Evolutionary conservation across 495 filamentous ascomycete genomes (phyloP).

Genomic region (Aspergillus ostianus): DNA sequence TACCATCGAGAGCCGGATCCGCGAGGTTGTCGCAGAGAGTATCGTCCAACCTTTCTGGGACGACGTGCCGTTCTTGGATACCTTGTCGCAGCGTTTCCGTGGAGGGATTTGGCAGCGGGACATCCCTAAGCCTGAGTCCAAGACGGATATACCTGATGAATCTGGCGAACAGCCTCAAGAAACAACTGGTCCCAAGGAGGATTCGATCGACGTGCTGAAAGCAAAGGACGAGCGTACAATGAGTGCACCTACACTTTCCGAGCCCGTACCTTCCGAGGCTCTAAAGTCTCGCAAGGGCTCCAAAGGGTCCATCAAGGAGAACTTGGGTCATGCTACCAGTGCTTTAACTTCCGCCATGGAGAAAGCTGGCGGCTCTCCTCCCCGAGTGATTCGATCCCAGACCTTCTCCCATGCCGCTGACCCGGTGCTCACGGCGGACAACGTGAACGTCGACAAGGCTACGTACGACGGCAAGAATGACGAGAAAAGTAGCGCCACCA

Average conservation of each 20-base stretch:
- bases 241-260: conserved; percentile 49
- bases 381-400: conserved; percentile 57
- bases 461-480: conserved; percentile 35
- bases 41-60: conserved; percentile 96
- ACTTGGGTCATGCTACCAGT: conserved; percentile 22
- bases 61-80: conserved; percentile 85
- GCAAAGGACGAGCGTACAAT: conserved; percentile 58
- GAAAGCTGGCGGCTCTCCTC: conserved; percentile 39
- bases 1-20: conserved; percentile 90
- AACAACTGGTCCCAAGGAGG: conserved; percentile 31
- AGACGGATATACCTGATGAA: conserved; percentile 56
- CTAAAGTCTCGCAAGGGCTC: conserved; percentile 36
- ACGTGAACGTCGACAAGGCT: conserved; percentile 58
- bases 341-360: conserved; percentile 43
- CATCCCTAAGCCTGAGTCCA: conserved; percentile 41
- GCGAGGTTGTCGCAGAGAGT: conserved; percentile 89
- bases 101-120: conserved; percentile 86
- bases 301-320: conserved; percentile 26
- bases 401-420: conserved; percentile 64
- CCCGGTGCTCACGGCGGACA: conserved; percentile 62
- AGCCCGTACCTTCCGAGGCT: conserved; percentile 22
- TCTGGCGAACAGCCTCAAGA: conserved; percentile 50
- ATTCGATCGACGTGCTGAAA: conserved; percentile 33
- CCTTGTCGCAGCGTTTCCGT: conserved; percentile 69
- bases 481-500: conserved; percentile 57